Conservation (phyloP, 495 filamentous ascomycete genomes). For the Penicillium argentinense region DNA sequence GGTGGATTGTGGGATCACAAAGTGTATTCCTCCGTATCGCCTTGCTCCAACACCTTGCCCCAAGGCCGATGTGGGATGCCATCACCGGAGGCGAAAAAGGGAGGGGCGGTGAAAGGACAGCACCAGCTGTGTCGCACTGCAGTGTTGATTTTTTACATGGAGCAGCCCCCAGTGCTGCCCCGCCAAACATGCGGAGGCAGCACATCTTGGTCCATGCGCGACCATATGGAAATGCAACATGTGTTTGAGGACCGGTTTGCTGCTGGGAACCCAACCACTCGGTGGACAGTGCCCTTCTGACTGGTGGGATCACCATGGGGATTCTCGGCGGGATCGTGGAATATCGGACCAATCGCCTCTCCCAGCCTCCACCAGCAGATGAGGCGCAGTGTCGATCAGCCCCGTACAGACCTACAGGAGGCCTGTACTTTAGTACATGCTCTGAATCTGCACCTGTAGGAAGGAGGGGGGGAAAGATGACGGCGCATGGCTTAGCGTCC, state of each 20-base stretch:
- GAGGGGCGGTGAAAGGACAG: conserved; percentile 13
- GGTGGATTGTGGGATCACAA: too few species aligned
- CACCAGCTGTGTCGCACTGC: conserved; percentile 10
- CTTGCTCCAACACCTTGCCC: too few species aligned
- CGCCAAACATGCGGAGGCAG: conserved; percentile 12
- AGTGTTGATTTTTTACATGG: conserved; percentile 12
- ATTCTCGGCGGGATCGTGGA: conserved; percentile 24
- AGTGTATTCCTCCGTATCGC: too few species aligned
- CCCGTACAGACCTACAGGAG: conserved; percentile 4
- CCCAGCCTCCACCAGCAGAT: conserved; percentile 23
- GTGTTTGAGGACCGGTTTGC: not conserved
- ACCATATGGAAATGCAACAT: not conserved
- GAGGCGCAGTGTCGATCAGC: conserved; percentile 34
- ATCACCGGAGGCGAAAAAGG: conserved; percentile 2
- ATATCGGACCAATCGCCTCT: conserved; percentile 34
- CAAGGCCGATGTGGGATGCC: conserved; percentile 1
- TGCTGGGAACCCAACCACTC: not conserved
- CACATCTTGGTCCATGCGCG: conserved; percentile 8
- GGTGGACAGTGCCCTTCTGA: not conserved
- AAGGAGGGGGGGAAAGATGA: not conserved
- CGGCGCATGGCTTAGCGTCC: too few species aligned
- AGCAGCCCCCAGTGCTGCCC: not conserved
- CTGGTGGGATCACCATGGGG: conserved; percentile 9
- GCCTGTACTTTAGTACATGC: conserved; percentile 1
- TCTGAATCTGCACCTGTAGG: not conserved